Evolutionary conservation across 768 basidiomycete genomes (phyloP).

Genomic region (Boletus subcaerulescens): DNA sequence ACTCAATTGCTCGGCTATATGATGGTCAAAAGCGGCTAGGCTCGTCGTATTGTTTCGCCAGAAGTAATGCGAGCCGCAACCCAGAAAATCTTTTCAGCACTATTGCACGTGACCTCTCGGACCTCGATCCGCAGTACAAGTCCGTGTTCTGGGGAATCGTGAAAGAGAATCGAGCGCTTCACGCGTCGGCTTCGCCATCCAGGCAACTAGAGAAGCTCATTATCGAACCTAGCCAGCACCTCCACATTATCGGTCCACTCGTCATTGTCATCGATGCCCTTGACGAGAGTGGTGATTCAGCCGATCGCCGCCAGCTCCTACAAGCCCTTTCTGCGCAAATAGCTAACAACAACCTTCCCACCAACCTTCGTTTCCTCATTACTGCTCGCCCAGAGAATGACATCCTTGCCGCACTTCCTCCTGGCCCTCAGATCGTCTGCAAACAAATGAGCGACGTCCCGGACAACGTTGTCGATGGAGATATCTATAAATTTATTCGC

Average conservation of each 20-base stretch:
- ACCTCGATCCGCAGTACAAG: neutral
- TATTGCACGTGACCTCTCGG: neutral
- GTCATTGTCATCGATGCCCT: constrained; percentile 22
- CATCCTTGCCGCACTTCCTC: neutral
- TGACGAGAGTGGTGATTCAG: constrained; percentile 18
- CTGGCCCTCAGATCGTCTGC: neutral
- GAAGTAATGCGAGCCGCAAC: neutral
- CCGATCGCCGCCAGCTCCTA: constrained; percentile 14
- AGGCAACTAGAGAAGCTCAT: neutral
- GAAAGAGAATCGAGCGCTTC: neutral
- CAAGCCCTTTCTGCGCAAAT: neutral
- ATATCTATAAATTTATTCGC: neutral
- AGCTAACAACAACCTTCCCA: constrained; percentile 2
- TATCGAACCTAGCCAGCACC: neutral
- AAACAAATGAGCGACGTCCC: neutral
- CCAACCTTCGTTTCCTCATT: constrained; percentile 15
- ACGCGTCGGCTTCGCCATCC: neutral
- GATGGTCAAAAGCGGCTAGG: neutral
- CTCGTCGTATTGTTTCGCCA: constrained; percentile 14
- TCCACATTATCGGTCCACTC: neutral
- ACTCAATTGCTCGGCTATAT: neutral
- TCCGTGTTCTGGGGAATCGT: neutral
- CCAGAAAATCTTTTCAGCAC: constrained; percentile 23
- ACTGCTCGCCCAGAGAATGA: neutral
- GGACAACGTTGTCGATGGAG: neutral